Conservation (phyloP, 176 grass and related monocot species). For the Tillandsia fasciculata region DNA sequence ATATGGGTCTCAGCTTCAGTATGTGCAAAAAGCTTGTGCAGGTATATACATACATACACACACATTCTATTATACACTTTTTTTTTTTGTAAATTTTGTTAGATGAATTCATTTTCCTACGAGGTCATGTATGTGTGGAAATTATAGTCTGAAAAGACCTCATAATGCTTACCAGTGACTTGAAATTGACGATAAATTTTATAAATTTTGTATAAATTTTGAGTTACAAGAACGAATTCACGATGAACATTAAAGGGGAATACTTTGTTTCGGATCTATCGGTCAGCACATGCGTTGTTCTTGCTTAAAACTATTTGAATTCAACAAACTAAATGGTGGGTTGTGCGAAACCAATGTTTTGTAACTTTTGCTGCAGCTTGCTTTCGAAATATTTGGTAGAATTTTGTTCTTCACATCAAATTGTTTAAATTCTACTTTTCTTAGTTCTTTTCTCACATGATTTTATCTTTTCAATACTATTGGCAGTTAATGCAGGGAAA, state of each 20-base stretch:
- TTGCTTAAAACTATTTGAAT: neutral
- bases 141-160: no score
- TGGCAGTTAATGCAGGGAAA: conserved; percentile 83
- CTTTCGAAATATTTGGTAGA: neutral
- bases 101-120: no score
- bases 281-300: neutral
- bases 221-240: neutral
- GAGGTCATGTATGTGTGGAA: no score
- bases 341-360: neutral
- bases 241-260: neutral
- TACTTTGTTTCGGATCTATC: neutral
- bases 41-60: neutral
- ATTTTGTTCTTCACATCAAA: neutral
- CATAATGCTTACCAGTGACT: no score
- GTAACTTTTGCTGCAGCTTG: neutral
- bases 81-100: no score
- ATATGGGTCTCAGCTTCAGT: conserved; percentile 44
- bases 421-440: neutral
- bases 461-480: neutral
- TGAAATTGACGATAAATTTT: no score
- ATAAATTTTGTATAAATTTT: no score
- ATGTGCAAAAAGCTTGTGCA: conserved; percentile 72
- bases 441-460: neutral
- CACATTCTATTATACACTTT: no score
- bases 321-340: neutral